These are phyloP conservation scores for Mucor plumbeus DNA, from an alignment of 371 early-diverging fungal genomes.

Conservation along the genomic window DNA sequence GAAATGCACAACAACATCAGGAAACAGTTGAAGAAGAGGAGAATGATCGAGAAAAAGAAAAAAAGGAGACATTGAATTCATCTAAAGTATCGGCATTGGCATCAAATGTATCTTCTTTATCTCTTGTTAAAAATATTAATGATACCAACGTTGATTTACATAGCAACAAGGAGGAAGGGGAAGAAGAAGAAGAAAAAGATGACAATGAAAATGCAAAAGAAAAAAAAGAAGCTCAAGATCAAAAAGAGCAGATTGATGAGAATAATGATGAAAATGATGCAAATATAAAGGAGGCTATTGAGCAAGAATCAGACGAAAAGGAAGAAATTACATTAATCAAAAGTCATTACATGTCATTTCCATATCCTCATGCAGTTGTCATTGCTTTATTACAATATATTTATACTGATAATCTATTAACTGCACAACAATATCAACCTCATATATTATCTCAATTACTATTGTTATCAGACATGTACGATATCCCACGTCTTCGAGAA, in stretches of 20 bases:
- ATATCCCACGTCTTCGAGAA: conserved; percentile 59
- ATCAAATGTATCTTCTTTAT: neutral
- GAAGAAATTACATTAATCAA: conserved; percentile 7
- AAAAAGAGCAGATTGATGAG: neutral
- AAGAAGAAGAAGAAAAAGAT: neutral
- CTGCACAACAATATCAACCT: conserved; percentile 58
- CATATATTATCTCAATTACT: conserved; percentile 63
- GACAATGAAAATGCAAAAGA: neutral
- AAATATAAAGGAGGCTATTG: neutral
- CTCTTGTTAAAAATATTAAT: neutral
- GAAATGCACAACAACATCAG: neutral
- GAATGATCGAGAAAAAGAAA: neutral
- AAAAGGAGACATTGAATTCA: neutral
- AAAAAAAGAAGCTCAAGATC: neutral
- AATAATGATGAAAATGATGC: neutral
- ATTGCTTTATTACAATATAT: conserved; percentile 67
- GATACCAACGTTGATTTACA: neutral
- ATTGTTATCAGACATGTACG: conserved; percentile 58
- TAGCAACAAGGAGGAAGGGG: neutral
- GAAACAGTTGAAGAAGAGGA: neutral
- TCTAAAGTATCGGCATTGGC: neutral
- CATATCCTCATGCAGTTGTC: conserved; percentile 62
- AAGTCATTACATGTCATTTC: conserved; percentile 46
- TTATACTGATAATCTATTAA: conserved; percentile 68
- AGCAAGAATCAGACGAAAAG: neutral